phyloP scores from a whole-genome alignment of 352 stramenopile species.

The Phytophthora fragariae region DNA sequence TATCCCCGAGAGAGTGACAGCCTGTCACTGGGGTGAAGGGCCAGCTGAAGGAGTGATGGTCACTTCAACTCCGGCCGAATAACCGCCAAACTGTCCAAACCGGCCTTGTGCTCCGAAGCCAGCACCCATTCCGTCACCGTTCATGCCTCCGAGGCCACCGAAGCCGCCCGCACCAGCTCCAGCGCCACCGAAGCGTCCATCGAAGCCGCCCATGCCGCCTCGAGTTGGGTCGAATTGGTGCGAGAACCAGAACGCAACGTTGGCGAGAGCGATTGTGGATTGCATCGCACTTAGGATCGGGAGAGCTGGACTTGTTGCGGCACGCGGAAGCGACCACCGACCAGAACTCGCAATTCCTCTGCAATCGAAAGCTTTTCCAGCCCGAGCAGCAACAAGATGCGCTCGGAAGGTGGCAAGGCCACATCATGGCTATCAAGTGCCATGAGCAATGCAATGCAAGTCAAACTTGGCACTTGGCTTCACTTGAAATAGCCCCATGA shows the following conservation, averaged over 20 bases:
- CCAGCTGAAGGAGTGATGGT: background rate
- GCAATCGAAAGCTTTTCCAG: conserved; percentile 43
- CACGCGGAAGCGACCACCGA: conserved; percentile 48
- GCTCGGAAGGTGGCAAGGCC: conserved; percentile 15
- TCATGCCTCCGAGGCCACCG: background rate
- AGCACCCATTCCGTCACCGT: background rate
- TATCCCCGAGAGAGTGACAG: background rate
- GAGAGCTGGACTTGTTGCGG: conserved; percentile 53
- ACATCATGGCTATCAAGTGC: conserved; percentile 2
- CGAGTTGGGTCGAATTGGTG: conserved; percentile 51
- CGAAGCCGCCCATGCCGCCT: conserved; percentile 1
- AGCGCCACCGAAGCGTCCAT: conserved; percentile 2
- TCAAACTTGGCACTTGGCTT: background rate
- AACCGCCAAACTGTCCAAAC: background rate
- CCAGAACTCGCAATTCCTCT: conserved; percentile 46
- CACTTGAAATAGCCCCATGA: background rate
- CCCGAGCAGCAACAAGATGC: conserved; percentile 52
- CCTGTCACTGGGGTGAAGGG: too few relatives aligned
- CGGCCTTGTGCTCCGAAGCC: background rate
- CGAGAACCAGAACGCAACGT: conserved; percentile 57
- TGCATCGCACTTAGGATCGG: conserved; percentile 37
- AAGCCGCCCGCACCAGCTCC: background rate
- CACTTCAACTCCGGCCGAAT: background rate
- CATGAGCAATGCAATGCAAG: conserved; percentile 1
- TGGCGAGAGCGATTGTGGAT: conserved; percentile 24